Evolutionary conservation across 805 yeast species (phyloP), one percentile per base, ranked within the genome.

Genomic region (Maudiozyma pseudohumilis): DNA sequence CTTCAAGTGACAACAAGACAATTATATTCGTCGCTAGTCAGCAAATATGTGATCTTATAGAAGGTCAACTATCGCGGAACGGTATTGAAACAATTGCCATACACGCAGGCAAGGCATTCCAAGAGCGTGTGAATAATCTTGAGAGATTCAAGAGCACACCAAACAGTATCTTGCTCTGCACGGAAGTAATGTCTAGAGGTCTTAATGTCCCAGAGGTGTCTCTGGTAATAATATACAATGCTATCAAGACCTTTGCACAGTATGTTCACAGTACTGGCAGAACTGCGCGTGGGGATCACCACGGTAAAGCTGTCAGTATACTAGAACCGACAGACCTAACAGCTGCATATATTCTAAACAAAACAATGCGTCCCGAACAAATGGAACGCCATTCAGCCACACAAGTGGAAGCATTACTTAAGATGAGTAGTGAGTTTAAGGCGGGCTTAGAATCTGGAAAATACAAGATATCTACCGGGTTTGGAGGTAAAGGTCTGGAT

Each of bases 211-310:
- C 86, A 36, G 80, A 78, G 17, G 70, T 89, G 19, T 77, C 77
- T 40, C 57, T 88, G 31, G 97, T 92, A 2, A 65, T 92, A 6
- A 83, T 92, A 61, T 83, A 71, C 50, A 87, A 82, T 46, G 71
- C 85, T 0, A 94, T 95, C 0, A 83, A 71, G 45, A 94, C 88
- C 42, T 70, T 87, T 69, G 97, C 94, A 44, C 97, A 92, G 56
- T 92, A 92, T 53, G 89, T 92, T 10, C 98, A 92, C 61, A 71
- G 97, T 7, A 95, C 88, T 1, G 98, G 98, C 0, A 67, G 98
- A 40, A 92, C 98, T 0, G 98, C 96, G 0, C 68, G 98, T 42
- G 97, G 96, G 1, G 92, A 92, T 0, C 69, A 70, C 25, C 63
- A 60, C 3, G 98, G 98, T 2, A 65, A 65, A 2, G 80, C 81